phyloP scores from a whole-genome alignment of 2,329 filamentous ascomycete genomes.

The Neofusicoccum laricinum region DNA sequence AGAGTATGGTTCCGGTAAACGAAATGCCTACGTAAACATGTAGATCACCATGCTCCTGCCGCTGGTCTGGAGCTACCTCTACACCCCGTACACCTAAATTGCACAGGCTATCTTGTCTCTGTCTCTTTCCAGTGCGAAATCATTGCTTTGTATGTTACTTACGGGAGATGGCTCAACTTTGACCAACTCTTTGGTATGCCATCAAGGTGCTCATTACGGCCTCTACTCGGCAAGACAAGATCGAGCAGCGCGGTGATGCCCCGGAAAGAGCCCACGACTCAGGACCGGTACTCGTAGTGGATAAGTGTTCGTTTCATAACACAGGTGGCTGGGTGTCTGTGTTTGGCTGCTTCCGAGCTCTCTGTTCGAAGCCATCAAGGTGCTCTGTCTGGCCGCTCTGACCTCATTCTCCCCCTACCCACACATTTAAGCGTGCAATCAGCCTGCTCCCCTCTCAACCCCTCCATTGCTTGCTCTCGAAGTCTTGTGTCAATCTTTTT shows the following conservation, averaged over 20 bases:
- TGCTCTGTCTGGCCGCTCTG: neutral
- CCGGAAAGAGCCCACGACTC: neutral
- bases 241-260: neutral
- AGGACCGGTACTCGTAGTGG: too few relatives aligned
- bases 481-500: neutral
- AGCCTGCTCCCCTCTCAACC: neutral
- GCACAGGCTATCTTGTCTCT: too few relatives aligned
- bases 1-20: too few relatives aligned
- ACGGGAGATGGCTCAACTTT: neutral
- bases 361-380: constrained; percentile 1
- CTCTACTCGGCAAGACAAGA: neutral
- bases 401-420: neutral
- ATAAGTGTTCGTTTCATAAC: too few relatives aligned
- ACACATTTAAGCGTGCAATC: neutral
- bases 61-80: too few relatives aligned
- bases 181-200: neutral
- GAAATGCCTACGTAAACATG: too few relatives aligned
- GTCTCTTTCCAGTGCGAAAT: too few relatives aligned
- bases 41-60: too few relatives aligned
- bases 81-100: too few relatives aligned
- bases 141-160: too few relatives aligned
- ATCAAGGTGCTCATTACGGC: constrained; percentile 2
- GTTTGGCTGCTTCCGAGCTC: neutral
- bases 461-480: neutral
- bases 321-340: neutral